A percentile compares a stretch with the other conserved stretches of the same genome.
phyloP scores from a whole-genome alignment of 2,329 filamentous ascomycete species.

The Colletotrichum spaethianum region DNA sequence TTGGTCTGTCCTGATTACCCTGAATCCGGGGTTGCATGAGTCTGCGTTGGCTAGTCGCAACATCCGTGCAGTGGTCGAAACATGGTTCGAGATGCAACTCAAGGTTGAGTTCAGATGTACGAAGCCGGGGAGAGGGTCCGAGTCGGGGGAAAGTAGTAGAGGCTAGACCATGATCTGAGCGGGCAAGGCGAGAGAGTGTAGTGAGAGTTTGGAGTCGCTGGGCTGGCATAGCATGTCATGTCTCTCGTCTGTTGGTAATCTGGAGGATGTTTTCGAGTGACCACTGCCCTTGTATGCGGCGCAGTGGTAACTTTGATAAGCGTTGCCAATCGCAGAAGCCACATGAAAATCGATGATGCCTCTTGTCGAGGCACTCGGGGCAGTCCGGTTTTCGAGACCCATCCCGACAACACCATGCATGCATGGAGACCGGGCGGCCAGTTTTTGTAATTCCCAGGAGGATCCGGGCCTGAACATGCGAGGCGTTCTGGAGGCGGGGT shows the following conservation, averaged over 20 bases:
- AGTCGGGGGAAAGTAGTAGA: slow-evolving; percentile 29
- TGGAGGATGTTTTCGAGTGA: background rate
- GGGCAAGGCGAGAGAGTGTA: slow-evolving; percentile 5
- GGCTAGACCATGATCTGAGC: slow-evolving; percentile 19
- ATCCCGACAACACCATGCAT: slow-evolving; percentile 5
- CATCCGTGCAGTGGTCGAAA: slow-evolving; percentile 37
- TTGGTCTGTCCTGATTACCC: background rate
- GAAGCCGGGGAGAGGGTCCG: slow-evolving; percentile 31
- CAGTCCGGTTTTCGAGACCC: slow-evolving; percentile 1
- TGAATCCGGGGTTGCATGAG: slow-evolving; percentile 22
- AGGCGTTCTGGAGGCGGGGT: slow-evolving; percentile 33
- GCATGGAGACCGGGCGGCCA: slow-evolving; percentile 22
- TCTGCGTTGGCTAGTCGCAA: slow-evolving; percentile 19
- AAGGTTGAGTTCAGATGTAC: slow-evolving; percentile 36
- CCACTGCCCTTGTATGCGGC: background rate
- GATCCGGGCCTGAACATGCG: slow-evolving; percentile 29
- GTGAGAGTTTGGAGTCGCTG: slow-evolving; percentile 11
- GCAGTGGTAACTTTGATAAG: slow-evolving; percentile 1
- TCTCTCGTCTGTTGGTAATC: slow-evolving; percentile 5
- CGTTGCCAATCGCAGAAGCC: slow-evolving; percentile 1
- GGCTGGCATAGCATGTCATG: slow-evolving; percentile 11
- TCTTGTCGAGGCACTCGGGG: background rate
- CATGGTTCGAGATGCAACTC: slow-evolving; percentile 35
- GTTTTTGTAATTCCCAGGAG: slow-evolving; percentile 15
- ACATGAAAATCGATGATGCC: background rate